Conservation (phyloP, 140 eudicot species). For the Oenanthe javanica region DNA sequence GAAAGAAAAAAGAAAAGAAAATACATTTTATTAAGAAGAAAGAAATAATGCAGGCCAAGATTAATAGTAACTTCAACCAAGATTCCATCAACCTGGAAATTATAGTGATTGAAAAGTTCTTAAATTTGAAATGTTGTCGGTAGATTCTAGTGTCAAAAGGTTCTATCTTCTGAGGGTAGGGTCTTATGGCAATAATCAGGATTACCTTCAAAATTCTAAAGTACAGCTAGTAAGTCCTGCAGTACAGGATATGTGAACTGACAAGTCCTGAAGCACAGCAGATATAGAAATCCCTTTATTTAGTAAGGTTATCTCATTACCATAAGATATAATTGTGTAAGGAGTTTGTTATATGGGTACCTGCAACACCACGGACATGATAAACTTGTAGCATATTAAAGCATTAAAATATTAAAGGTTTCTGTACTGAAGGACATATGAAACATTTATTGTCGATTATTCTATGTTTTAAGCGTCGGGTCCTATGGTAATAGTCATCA, state of each 20-base stretch:
- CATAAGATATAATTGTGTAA: neutral
- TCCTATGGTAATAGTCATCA: neutral
- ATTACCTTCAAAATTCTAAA: neutral
- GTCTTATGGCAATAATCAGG: neutral
- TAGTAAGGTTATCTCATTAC: neutral
- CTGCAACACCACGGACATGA: constrained; percentile 1
- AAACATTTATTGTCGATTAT: neutral
- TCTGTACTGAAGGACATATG: neutral
- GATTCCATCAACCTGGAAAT: neutral
- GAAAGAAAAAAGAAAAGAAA: neutral
- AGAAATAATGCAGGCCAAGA: neutral
- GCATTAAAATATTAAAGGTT: neutral
- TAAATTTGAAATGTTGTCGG: no score
- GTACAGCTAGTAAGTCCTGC: neutral
- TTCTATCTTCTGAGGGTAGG: neutral
- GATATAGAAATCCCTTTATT: neutral
- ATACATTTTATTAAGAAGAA: neutral
- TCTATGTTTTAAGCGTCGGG: neutral
- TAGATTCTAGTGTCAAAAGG: neutral
- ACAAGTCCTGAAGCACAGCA: neutral
- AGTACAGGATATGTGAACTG: neutral
- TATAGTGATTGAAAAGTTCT: no score
- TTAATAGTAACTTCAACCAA: neutral
- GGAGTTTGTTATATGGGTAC: neutral
- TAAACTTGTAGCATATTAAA: neutral